These are phyloP conservation scores for Fusarium pseudocircinatum DNA, from an alignment of 2,329 filamentous ascomycete species.

Conservation along the genomic window DNA sequence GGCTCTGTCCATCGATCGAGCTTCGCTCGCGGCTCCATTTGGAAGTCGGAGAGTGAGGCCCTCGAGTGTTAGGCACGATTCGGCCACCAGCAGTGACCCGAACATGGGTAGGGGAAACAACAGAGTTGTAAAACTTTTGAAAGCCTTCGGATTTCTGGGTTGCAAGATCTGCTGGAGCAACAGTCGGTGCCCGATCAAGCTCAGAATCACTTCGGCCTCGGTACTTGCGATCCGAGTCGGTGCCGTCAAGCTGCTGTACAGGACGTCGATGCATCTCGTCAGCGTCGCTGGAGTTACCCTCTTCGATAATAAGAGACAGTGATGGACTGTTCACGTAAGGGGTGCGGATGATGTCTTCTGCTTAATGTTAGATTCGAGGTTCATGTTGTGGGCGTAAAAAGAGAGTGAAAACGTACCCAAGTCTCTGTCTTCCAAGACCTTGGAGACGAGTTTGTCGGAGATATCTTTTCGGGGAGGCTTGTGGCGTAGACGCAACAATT, in stretches of 20 bases:
- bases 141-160: constrained; percentile 73
- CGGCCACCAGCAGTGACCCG: constrained; percentile 73
- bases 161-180: constrained; percentile 61
- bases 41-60: constrained; percentile 60
- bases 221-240: constrained; percentile 57
- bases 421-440: constrained; percentile 52
- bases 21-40: constrained; percentile 59
- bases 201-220: constrained; percentile 57
- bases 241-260: constrained; percentile 51
- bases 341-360: constrained; percentile 47
- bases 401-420: constrained; percentile 49
- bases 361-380: constrained; percentile 10
- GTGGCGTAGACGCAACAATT: constrained; percentile 54
- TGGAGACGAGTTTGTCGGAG: constrained; percentile 43
- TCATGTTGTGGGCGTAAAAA: background rate
- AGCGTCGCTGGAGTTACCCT: constrained; percentile 25
- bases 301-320: constrained; percentile 47
- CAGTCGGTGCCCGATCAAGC: constrained; percentile 57
- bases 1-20: constrained; percentile 33
- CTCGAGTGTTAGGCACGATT: constrained; percentile 72
- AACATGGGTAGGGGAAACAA: constrained; percentile 73
- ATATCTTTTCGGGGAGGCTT: constrained; percentile 41
- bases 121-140: constrained; percentile 72
- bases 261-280: constrained; percentile 23
- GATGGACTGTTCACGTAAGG: background rate